A percentile compares a stretch with the other conserved stretches of the same genome.
Evolutionary conservation across 2,329 filamentous ascomycete genomes (phyloP).

Genomic region (Apiospora hydei): DNA sequence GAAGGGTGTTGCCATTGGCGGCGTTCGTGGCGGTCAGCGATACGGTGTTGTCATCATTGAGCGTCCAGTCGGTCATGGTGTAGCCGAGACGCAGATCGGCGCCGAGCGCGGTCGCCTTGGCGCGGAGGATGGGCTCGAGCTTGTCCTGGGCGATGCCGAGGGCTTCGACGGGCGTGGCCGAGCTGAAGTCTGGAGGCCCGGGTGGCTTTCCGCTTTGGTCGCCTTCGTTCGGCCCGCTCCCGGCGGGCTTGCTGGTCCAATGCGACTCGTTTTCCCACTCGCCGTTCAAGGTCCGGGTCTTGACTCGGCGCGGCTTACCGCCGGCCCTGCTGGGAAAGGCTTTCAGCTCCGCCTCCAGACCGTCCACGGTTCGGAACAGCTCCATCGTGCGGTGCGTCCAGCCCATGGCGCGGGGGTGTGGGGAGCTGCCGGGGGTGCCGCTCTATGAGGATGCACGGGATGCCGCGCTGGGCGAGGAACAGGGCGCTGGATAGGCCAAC

Average conservation of each 20-base stretch:
- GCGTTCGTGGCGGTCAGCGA: too few relatives aligned
- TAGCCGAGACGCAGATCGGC: constrained; percentile 44
- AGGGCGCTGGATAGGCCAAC: constrained; percentile 30
- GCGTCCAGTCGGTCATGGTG: too few relatives aligned
- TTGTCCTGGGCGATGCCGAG: constrained; percentile 45
- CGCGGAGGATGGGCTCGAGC: constrained; percentile 48
- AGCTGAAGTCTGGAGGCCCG: constrained; percentile 1
- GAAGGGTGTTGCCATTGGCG: too few relatives aligned
- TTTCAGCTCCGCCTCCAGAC: constrained; percentile 23
- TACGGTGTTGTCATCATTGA: too few relatives aligned
- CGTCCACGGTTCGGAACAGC: constrained; percentile 26
- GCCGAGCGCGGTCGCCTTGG: constrained; percentile 41
- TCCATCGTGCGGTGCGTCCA: constrained; percentile 27
- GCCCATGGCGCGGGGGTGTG: constrained; percentile 28
- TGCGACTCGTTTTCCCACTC: neutral
- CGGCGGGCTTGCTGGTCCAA: neutral
- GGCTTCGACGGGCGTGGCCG: neutral
- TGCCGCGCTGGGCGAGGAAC: constrained; percentile 28
- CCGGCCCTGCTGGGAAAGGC: neutral
- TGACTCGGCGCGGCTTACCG: constrained; percentile 37
- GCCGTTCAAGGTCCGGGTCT: neutral
- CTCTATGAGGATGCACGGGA: constrained; percentile 31
- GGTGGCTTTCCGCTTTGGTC: too few relatives aligned
- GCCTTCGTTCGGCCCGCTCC: neutral
- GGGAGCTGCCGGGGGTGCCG: constrained; percentile 29